Evolutionary conservation across 768 basidiomycete species (phyloP).

Genomic region (Gyrodon lividus): DNA sequence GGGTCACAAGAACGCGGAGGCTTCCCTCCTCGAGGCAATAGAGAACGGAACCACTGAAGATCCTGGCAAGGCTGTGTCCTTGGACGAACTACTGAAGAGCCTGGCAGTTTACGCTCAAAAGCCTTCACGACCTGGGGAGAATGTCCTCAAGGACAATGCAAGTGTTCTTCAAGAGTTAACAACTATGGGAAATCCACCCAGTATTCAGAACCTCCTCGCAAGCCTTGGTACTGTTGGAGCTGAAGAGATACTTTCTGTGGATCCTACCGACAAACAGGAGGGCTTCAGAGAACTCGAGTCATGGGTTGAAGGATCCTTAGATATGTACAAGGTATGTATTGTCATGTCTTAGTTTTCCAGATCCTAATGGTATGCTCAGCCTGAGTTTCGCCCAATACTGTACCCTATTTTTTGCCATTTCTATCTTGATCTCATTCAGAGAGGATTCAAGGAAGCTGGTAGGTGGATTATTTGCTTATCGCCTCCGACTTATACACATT

Average conservation of each 20-base stretch:
- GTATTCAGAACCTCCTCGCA: slow-evolving; percentile 72
- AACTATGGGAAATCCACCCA: slow-evolving; percentile 66
- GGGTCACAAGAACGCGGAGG: slow-evolving; percentile 46
- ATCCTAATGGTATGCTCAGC: slow-evolving; percentile 46
- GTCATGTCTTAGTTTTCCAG: neutral
- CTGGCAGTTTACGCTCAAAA: slow-evolving; percentile 72
- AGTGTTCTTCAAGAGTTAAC: slow-evolving; percentile 68
- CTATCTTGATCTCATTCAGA: slow-evolving; percentile 90
- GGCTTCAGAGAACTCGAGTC: slow-evolving; percentile 83
- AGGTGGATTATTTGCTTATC: slow-evolving; percentile 25
- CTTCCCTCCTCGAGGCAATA: slow-evolving; percentile 41
- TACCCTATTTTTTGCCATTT: slow-evolving; percentile 98
- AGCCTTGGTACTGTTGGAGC: slow-evolving; percentile 79
- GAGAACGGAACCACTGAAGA: slow-evolving; percentile 34
- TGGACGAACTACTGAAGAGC: slow-evolving; percentile 53
- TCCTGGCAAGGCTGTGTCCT: slow-evolving; percentile 39
- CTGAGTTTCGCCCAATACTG: slow-evolving; percentile 89
- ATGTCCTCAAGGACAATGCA: slow-evolving; percentile 63
- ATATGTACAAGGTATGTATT: slow-evolving; percentile 79
- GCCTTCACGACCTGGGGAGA: slow-evolving; percentile 64
- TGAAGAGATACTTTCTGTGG: slow-evolving; percentile 76
- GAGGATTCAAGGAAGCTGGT: slow-evolving; percentile 90
- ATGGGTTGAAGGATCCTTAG: slow-evolving; percentile 88
- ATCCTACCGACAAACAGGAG: slow-evolving; percentile 83
- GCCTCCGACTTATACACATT: slow-evolving; percentile 4